Percentiles rank a stretch among this genome's conserved stretches.
Conservation (phyloP, 768 basidiomycete species). For the Termitomyces sp. region DNA sequence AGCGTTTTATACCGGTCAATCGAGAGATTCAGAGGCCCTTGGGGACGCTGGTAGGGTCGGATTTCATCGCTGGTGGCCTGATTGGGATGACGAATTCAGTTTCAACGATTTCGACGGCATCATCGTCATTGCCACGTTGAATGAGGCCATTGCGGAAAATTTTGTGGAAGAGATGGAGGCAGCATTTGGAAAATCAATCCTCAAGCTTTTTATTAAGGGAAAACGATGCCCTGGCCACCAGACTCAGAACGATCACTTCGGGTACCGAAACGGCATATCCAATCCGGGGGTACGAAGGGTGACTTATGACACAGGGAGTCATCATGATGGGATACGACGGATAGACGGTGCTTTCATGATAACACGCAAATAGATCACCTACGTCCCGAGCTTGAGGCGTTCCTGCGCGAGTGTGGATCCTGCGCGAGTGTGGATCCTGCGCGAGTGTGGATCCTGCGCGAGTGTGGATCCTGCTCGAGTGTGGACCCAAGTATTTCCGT, state of each 20-base stretch:
- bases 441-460: too few species aligned
- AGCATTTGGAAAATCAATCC: background rate
- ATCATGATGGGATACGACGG: constrained; percentile 1
- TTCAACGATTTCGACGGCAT: constrained; percentile 5
- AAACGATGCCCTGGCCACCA: background rate
- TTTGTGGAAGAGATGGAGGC: background rate
- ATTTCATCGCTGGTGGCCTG: background rate
- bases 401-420: too few species aligned
- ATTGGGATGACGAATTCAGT: constrained; percentile 7
- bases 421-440: too few species aligned
- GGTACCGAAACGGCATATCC: constrained; percentile 7
- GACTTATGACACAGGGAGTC: constrained; percentile 2
- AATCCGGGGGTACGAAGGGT: constrained; percentile 6
- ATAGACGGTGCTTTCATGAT: background rate
- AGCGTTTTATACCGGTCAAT: constrained; percentile 6
- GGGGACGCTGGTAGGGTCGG: constrained; percentile 3
- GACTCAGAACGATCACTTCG: constrained; percentile 8
- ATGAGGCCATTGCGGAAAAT: background rate
- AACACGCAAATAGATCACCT: constrained; percentile 6
- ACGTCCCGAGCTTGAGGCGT: constrained; percentile 12
- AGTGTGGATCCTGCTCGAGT: constrained; percentile 1
- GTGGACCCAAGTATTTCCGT: constrained; percentile 6
- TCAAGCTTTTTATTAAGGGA: background rate
- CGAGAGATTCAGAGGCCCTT: constrained; percentile 2
- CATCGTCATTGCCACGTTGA: constrained; percentile 5